phyloP scores from a whole-genome alignment of 73 alveolate genomes.

The Paramecium sexaurelia region DNA sequence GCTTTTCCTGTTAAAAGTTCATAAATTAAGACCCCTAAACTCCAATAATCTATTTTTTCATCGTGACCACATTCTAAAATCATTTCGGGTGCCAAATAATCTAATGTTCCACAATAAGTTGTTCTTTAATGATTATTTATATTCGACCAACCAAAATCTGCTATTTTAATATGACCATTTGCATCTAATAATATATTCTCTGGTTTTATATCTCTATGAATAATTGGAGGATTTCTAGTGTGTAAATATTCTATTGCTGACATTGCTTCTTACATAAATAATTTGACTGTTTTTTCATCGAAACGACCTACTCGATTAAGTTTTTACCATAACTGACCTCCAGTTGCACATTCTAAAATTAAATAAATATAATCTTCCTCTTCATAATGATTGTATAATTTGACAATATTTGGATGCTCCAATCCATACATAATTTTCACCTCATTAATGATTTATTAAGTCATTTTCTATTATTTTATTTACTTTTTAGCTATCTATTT shows the following conservation, averaged over 20 bases:
- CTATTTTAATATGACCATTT: conserved; percentile 75
- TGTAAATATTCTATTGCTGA: conserved; percentile 72
- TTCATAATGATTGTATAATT: conserved; percentile 83
- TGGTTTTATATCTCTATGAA: conserved; percentile 81
- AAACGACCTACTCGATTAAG: conserved; percentile 60
- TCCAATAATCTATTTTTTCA: conserved; percentile 83
- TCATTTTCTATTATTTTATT: conserved; percentile 61
- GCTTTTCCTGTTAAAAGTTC: conserved; percentile 84
- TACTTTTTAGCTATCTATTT: conserved; percentile 61
- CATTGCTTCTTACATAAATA: conserved; percentile 75
- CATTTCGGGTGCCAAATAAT: conserved; percentile 79
- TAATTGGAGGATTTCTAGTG: conserved; percentile 81
- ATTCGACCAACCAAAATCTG: conserved; percentile 88
- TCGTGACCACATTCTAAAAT: conserved; percentile 76
- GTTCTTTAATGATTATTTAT: conserved; percentile 72
- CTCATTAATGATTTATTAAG: conserved; percentile 71
- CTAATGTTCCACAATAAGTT: conserved; percentile 77
- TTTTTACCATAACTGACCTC: conserved; percentile 80
- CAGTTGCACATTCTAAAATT: conserved; percentile 84
- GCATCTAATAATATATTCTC: conserved; percentile 76
- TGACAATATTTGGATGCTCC: conserved; percentile 81
- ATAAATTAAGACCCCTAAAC: conserved; percentile 82
- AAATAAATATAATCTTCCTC: conserved; percentile 83
- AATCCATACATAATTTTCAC: conserved; percentile 74
- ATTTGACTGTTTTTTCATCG: conserved; percentile 74